Evolutionary conservation across 495 filamentous ascomycete species (phyloP).

Genomic region (Xeromyces bisporus): DNA sequence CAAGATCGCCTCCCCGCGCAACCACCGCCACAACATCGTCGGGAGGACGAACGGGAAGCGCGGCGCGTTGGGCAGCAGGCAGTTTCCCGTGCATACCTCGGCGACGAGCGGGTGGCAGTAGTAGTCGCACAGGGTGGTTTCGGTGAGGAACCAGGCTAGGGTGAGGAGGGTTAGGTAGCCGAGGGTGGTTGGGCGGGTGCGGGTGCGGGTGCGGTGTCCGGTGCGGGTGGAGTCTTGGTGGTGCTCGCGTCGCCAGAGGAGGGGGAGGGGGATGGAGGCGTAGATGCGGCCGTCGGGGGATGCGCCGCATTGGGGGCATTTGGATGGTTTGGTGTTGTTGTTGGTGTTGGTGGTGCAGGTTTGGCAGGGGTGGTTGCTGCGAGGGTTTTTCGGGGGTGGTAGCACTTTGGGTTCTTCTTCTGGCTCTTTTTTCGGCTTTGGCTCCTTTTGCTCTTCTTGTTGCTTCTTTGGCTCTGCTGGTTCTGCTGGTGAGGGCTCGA

Average conservation of each 20-base stretch:
- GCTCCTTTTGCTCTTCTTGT: not conserved
- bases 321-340: slow-evolving; percentile 4
- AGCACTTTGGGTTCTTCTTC: too few relatives aligned
- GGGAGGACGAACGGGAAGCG: slow-evolving; percentile 28
- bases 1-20: slow-evolving; percentile 17
- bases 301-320: slow-evolving; percentile 15
- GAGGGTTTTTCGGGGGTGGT: too few relatives aligned
- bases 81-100: slow-evolving; percentile 27
- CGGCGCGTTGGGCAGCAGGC: slow-evolving; percentile 29
- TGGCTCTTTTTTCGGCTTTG: too few relatives aligned
- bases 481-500: not conserved
- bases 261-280: slow-evolving; percentile 38
- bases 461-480: not conserved
- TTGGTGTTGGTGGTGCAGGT: slow-evolving; percentile 4
- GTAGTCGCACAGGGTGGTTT: slow-evolving; percentile 41
- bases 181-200: slow-evolving; percentile 35
- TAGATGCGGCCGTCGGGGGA: slow-evolving; percentile 14
- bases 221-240: too few relatives aligned
- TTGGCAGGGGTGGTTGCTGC: slow-evolving; percentile 5
- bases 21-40: slow-evolving; percentile 32
- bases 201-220: slow-evolving; percentile 24
- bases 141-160: slow-evolving; percentile 38
- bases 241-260: slow-evolving; percentile 35
- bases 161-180: slow-evolving; percentile 33
- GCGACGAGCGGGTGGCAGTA: slow-evolving; percentile 42